Base-by-base conservation (phyloP, 495 filamentous ascomycete genomes). In the Xanthoparmelia taractica region DNA sequence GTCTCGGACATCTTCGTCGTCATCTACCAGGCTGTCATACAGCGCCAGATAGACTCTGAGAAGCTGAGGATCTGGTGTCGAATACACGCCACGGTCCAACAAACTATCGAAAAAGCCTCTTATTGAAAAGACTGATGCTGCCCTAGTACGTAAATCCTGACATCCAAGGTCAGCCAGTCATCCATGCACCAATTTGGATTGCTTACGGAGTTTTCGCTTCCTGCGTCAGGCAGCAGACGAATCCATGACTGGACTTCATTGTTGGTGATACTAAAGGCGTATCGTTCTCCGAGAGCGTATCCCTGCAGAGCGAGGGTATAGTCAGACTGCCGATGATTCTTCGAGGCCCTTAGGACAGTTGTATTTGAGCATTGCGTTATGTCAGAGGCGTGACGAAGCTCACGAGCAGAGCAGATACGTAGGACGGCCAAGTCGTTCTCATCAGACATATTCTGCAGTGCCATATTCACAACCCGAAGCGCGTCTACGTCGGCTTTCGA, bases 1-100 rank as follows among this genome's bases (percentile, higher is more conserved):
- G 17, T 86, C 82, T 6, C 93, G 81, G 45, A 96, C 78, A 47
- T 96, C 93, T 52, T 95, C 89, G 67, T 97, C 94, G 67, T 98
- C 94, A 72, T 97, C 94, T 64, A 88, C 87, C 0, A 97, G 77
- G 66, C 79, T 72, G 66, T 88, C 82, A 68, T 86, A 87, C 7
- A 87, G 65, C 10, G 78, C 67, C 31, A 85, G 58, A 50, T 82
- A 84, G 8, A 80, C 61, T 12, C 78, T 74, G 59, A 83, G 48
- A 67, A 81, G 60, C 66, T 70, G 60, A 65, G 74, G 48, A 57
- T 65, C 48, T 43, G 36, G 7, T 3, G 23, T 1, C 20, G 38
- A 6, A 27, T 58, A 12, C 13, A 17, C 58, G 40, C 55, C 50
- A 10, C 11, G 15, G n/a, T 60, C 58, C 45, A 58, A 29, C 27